These are phyloP conservation scores for Arxiozyma bovina DNA, from an alignment of 1,139 yeast genomes.

Conservation along the genomic window DNA sequence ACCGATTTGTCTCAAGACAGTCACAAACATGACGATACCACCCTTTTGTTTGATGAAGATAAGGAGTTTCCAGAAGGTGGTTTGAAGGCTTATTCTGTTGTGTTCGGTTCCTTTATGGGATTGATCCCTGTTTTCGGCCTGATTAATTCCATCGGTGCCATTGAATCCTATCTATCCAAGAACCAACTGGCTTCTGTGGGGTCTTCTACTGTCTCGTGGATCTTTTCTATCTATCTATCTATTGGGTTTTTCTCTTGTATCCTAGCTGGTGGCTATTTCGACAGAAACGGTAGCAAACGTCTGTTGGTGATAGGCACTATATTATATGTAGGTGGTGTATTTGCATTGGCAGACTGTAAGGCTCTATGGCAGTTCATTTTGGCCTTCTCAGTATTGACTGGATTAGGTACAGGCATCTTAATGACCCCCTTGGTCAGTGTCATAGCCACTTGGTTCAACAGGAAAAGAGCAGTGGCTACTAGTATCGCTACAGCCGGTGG, in stretches of 20 bases:
- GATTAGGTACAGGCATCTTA: slow-evolving; percentile 48
- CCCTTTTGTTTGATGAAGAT: slow-evolving; percentile 7
- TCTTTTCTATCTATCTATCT: slow-evolving; percentile 55
- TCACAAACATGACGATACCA: background rate
- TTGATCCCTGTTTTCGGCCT: slow-evolving; percentile 56
- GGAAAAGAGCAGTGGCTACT: slow-evolving; percentile 45
- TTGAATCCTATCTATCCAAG: slow-evolving; percentile 53
- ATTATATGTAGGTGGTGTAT: slow-evolving; percentile 39
- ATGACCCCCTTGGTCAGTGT: slow-evolving; percentile 51
- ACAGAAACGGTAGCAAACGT: slow-evolving; percentile 39
- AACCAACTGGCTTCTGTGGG: slow-evolving; percentile 45
- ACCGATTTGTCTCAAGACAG: background rate
- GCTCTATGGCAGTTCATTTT: slow-evolving; percentile 47
- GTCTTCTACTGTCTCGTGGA: slow-evolving; percentile 57
- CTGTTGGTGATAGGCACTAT: slow-evolving; percentile 40
- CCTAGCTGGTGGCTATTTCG: slow-evolving; percentile 49
- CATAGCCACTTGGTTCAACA: slow-evolving; percentile 51
- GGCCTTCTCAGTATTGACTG: slow-evolving; percentile 44
- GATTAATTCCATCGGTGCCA: slow-evolving; percentile 60
- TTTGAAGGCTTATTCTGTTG: slow-evolving; percentile 39
- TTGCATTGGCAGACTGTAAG: slow-evolving; percentile 44
- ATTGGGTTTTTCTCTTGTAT: slow-evolving; percentile 51
- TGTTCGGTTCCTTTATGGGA: slow-evolving; percentile 59
- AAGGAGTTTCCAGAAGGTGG: slow-evolving; percentile 30
- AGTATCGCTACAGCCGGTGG: slow-evolving; percentile 58